Conservation (phyloP, 225 moss, liverwort and hornwort genomes). For the Antitrichia curtipendula region DNA sequence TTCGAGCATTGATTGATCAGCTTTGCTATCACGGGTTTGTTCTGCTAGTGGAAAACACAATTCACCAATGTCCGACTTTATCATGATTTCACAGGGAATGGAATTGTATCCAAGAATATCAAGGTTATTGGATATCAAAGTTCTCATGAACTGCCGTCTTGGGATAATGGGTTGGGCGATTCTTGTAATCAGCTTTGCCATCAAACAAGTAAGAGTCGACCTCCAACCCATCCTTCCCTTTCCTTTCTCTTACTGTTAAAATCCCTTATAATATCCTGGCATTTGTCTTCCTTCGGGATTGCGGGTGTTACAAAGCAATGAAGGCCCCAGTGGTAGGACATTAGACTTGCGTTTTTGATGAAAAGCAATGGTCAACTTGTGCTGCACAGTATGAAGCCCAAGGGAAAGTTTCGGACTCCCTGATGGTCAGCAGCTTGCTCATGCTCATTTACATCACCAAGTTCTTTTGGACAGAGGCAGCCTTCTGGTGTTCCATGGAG, state of each 20-base stretch:
- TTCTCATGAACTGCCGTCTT: conserved; percentile 52
- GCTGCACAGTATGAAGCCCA: conserved; percentile 39
- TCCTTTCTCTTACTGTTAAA: background rate
- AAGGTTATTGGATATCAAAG: conserved; percentile 44
- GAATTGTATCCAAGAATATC: conserved; percentile 58
- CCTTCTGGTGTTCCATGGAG: conserved; percentile 59
- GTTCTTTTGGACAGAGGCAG: conserved; percentile 64
- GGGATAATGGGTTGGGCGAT: conserved; percentile 68
- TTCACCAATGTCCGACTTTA: background rate
- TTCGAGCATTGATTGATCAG: background rate
- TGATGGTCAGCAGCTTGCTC: conserved; percentile 52
- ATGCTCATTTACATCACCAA: conserved; percentile 65
- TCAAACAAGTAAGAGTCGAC: conserved; percentile 45
- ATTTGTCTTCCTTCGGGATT: background rate
- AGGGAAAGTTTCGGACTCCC: conserved; percentile 47
- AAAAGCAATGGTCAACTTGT: background rate
- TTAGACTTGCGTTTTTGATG: background rate
- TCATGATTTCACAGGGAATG: conserved; percentile 37
- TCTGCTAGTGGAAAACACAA: background rate
- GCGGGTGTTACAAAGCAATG: background rate
- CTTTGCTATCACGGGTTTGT: background rate
- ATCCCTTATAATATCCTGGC: background rate
- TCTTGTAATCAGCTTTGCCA: conserved; percentile 46
- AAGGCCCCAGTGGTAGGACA: background rate
- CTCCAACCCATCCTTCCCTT: background rate